Percentiles rank a stretch among this genome's conserved stretches.
These are phyloP conservation scores for Penicillium longicatenatum DNA, from an alignment of 495 filamentous ascomycete species.

Conservation along the genomic window DNA sequence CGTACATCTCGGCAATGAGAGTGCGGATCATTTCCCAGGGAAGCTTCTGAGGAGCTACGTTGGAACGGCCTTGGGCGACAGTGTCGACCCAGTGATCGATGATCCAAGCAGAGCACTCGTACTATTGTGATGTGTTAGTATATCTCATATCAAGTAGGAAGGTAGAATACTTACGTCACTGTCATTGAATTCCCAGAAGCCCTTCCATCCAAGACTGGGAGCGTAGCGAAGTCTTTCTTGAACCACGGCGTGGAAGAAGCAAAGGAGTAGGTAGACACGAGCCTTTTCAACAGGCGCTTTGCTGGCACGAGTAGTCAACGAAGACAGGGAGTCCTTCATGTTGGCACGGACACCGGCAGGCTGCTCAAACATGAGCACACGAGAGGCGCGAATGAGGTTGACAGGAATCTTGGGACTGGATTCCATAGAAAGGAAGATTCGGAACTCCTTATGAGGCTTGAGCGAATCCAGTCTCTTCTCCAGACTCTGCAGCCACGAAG, in stretches of 20 bases:
- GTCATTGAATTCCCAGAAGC: conserved; percentile 99
- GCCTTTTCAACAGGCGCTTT: conserved; percentile 88
- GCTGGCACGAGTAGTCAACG: conserved; percentile 70
- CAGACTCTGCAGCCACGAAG: conserved; percentile 92
- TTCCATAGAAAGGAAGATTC: conserved; percentile 98
- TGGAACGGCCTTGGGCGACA: conserved; percentile 79
- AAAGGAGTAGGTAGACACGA: conserved; percentile 88
- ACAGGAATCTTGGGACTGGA: conserved; percentile 95
- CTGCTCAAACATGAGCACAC: conserved; percentile 97
- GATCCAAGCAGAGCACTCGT: conserved; percentile 94
- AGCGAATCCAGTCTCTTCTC: conserved; percentile 96
- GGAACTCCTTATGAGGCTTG: conserved; percentile 91
- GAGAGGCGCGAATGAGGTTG: conserved; percentile 88
- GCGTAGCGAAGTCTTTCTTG: conserved; percentile 96
- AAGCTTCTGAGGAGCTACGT: conserved; percentile 88
- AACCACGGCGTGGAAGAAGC: conserved; percentile 93
- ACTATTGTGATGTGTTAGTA: conserved; percentile 58
- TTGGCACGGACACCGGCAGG: conserved; percentile 95
- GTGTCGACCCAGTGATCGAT: conserved; percentile 94
- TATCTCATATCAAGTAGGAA: neutral
- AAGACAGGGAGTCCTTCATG: conserved; percentile 96
- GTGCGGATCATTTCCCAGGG: conserved; percentile 97
- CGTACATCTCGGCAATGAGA: conserved; percentile 91
- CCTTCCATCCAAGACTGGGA: conserved; percentile 94
- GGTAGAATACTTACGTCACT: conserved; percentile 74